A percentile compares a stretch with the other conserved stretches of the same genome.
These are phyloP conservation scores for Phytophthora pini DNA, from an alignment of 352 stramenopile genomes.

Conservation along the genomic window DNA sequence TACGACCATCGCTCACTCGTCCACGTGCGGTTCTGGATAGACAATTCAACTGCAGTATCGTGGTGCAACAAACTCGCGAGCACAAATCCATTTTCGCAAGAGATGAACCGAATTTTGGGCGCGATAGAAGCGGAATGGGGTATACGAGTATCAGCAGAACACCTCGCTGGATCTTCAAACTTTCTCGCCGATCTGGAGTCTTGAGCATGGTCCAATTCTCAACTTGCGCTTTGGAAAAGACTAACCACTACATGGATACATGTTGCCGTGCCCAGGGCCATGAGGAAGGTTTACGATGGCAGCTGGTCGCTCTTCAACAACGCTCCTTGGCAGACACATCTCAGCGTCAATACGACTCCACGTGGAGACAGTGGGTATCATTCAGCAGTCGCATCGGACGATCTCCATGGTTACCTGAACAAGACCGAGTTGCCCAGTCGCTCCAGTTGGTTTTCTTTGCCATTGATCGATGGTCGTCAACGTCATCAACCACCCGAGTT, in stretches of 20 bases:
- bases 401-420: slow-evolving; percentile 19
- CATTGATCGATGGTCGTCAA: slow-evolving; percentile 4
- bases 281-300: slow-evolving; percentile 3
- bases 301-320: slow-evolving; percentile 8
- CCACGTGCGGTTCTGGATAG: slow-evolving; percentile 7
- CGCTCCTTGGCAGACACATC: slow-evolving; percentile 10
- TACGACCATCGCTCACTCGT: not conserved
- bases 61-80: slow-evolving; percentile 9
- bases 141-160: not conserved
- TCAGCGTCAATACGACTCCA: not conserved
- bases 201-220: not conserved
- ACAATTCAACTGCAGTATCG: not conserved
- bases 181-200: slow-evolving; percentile 7
- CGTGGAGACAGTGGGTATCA: not conserved
- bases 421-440: no score
- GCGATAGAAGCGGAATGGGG: not conserved
- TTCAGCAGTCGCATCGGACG: slow-evolving; percentile 1
- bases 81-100: not conserved
- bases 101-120: slow-evolving; percentile 6
- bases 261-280: not conserved
- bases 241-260: slow-evolving; percentile 10
- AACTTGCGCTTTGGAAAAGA: no score
- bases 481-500: no score
- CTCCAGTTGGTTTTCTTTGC: slow-evolving; percentile 27
- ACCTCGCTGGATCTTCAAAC: slow-evolving; percentile 1